Evolutionary conservation across 768 basidiomycete species (phyloP).

Genomic region (Mycena venus): DNA sequence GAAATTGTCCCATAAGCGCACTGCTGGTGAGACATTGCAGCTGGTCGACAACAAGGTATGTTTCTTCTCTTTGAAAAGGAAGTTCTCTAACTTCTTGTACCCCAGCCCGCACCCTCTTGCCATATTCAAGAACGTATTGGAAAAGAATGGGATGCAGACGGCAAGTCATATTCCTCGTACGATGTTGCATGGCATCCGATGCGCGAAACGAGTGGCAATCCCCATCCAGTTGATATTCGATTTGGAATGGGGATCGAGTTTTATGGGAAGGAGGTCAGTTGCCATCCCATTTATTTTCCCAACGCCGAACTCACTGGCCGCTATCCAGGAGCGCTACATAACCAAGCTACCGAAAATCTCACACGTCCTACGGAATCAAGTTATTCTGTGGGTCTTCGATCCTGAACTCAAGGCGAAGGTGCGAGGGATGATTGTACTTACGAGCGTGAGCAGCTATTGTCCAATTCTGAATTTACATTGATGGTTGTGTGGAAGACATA

Average conservation of each 20-base stretch:
- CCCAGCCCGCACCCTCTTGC: background rate
- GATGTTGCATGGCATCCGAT: slow-evolving; percentile 2
- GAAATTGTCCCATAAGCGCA: background rate
- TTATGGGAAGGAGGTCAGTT: slow-evolving; percentile 8
- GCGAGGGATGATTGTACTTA: slow-evolving; percentile 10
- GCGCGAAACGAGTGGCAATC: background rate
- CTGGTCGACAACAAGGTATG: background rate
- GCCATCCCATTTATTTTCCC: no score
- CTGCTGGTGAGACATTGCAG: background rate
- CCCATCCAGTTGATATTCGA: background rate
- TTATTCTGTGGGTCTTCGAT: slow-evolving; percentile 19
- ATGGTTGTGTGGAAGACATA: no score
- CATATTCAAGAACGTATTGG: slow-evolving; percentile 2
- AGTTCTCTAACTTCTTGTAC: background rate
- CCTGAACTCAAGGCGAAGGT: slow-evolving; percentile 7
- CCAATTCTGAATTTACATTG: no score
- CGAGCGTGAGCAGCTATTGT: background rate
- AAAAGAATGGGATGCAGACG: background rate
- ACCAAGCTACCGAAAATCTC: background rate
- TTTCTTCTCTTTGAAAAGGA: background rate
- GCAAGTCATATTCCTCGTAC: slow-evolving; percentile 9
- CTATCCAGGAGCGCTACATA: background rate
- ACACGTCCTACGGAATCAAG: slow-evolving; percentile 13
- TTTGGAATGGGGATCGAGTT: slow-evolving; percentile 22
- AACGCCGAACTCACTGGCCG: no score